Base-by-base conservation (phyloP, 2,329 filamentous ascomycete species). In the Arthroderma uncinatum region DNA sequence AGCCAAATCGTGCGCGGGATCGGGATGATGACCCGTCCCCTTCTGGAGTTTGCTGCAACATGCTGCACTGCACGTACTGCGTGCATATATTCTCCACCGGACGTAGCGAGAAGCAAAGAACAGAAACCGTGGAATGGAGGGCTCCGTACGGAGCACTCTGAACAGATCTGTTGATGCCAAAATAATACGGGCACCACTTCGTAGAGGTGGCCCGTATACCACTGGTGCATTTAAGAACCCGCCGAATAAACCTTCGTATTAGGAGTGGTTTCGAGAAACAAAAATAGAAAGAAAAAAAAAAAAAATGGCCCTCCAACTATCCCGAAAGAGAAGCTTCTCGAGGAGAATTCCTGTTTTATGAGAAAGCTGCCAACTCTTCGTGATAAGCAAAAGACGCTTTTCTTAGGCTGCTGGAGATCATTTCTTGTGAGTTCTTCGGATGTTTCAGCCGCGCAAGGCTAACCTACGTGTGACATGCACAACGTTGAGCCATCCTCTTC, bases 361-460 rank as follows among this genome's bases (percentile, higher is more conserved):
- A 25, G 40, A 47, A 28, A 12, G 21, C 6, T 40, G 37, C 14
- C 16, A 50, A 28, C 19, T 47, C 14, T 50, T 50, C 14, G 47
- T 16, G 21, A 23, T 23, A n/a, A 6, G 14, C 47, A 8, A n/a
- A 7, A 33, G 25, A 30, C 25, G 47, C 47, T 30, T 33, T 34
- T 25, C n/a, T 50, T 50, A 2, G 47, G 47, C 10, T 14, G 7
- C 28, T 50, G 47, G 25, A 50, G 47, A 50, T 50, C 47, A 50
- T 50, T 50, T 50, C 47, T 50, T 50, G 47, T 50, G 47, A n/a
- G 47, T 50, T 50, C 47, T 16, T 50, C 25, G 25, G 47, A 33
- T 50, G 47, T 50, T 33, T 50, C 47, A 50, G 47, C 47, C 47
- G 47, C 47, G 47, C 47, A 12, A 50, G 47, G 47, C 47, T 50